Evolutionary conservation across 2,329 filamentous ascomycete genomes (phyloP).

Genomic region (Fusarium nurragi): DNA sequence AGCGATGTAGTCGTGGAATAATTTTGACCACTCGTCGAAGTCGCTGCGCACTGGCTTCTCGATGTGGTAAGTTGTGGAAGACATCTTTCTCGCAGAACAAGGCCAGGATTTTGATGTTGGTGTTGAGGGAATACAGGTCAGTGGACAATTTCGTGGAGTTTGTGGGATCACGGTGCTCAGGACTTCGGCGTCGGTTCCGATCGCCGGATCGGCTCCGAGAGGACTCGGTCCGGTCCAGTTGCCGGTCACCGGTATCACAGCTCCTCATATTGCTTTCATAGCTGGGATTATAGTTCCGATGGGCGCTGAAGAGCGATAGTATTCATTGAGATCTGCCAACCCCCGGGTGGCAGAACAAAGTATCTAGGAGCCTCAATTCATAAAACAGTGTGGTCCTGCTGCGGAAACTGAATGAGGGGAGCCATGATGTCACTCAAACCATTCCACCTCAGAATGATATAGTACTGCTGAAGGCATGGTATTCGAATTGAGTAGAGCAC

Average conservation of each 20-base stretch:
- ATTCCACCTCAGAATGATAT: no score
- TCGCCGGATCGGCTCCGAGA: constrained; percentile 5
- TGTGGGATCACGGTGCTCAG: not conserved
- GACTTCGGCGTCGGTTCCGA: not conserved
- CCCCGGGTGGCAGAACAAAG: no score
- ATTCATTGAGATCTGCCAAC: no score
- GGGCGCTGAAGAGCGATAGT: no score
- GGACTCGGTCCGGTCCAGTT: not conserved
- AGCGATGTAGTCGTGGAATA: constrained; percentile 28
- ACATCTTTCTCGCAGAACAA: not conserved
- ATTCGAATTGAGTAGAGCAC: no score
- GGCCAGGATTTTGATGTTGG: no score
- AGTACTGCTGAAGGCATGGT: no score
- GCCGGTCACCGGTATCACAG: not conserved
- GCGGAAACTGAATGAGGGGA: no score
- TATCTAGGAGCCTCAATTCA: no score
- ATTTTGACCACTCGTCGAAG: constrained; percentile 20
- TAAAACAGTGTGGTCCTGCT: no score
- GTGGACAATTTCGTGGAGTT: not conserved
- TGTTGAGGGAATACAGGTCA: rapidly evolving
- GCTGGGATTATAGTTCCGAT: no score
- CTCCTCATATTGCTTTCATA: not conserved
- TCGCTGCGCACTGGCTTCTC: constrained; percentile 6
- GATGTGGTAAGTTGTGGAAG: constrained; percentile 6
- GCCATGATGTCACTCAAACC: no score